Conservation (phyloP, 2,329 filamentous ascomycete genomes). For the Apiospora saccharicola region DNA sequence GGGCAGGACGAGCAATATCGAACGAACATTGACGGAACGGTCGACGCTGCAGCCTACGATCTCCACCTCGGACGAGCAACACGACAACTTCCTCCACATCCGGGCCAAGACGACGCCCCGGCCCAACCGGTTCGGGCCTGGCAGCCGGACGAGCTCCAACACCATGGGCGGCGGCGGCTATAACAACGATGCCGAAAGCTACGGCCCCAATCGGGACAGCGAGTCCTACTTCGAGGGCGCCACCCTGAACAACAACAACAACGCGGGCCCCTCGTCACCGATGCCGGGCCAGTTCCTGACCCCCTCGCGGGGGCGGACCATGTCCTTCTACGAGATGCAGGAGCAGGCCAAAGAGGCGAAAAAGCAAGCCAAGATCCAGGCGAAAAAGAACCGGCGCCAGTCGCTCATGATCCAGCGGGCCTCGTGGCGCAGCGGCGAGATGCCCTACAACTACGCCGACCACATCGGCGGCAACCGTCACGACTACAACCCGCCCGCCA, state of each 20-base stretch:
- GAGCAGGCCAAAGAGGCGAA: conserved; percentile 27
- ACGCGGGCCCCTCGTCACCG: conserved; percentile 1
- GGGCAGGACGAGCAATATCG: background rate
- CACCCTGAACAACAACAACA: background rate
- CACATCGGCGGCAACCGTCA: conserved; percentile 29
- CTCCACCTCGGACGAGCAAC: background rate
- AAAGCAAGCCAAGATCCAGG: conserved; percentile 9
- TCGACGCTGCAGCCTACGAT: background rate
- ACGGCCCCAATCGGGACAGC: conserved; percentile 10
- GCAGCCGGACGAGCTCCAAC: conserved; percentile 23
- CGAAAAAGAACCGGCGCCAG: background rate
- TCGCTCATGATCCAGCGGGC: background rate
- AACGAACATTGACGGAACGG: background rate
- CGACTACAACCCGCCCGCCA: conserved; percentile 28
- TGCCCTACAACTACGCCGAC: conserved; percentile 31
- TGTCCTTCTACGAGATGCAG: conserved; percentile 33
- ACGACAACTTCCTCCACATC: background rate
- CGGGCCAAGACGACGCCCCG: conserved; percentile 13
- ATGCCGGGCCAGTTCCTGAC: conserved; percentile 27
- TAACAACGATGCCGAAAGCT: conserved; percentile 16
- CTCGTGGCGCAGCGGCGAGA: conserved; percentile 31
- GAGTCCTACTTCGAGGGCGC: conserved; percentile 24
- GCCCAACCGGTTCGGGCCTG: background rate
- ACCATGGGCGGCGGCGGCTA: conserved; percentile 11
- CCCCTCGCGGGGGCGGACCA: conserved; percentile 26